Conservation (phyloP, 345 rosid species). For the Eucalyptus albens region DNA sequence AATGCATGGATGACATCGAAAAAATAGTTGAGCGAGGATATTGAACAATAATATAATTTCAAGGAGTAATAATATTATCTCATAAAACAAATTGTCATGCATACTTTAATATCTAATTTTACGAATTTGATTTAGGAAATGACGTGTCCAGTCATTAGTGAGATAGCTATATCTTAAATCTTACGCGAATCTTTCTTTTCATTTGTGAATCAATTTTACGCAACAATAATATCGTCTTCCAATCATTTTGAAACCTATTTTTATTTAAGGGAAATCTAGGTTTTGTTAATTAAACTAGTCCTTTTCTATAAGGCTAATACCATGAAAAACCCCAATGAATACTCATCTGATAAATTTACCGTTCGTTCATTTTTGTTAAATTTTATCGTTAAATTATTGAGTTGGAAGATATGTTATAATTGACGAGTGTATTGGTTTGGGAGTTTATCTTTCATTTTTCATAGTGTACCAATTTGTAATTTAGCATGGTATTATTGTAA, state of each 20-base stretch:
- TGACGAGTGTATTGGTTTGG: accelerated
- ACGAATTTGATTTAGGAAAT: background rate
- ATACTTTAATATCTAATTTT: background rate
- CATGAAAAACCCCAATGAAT: background rate
- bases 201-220: background rate
- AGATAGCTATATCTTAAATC: background rate
- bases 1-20: background rate
- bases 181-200: background rate
- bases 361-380: accelerated
- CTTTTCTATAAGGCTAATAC: background rate
- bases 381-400: too few relatives aligned
- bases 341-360: too few relatives aligned
- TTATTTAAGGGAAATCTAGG: background rate
- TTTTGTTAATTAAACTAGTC: background rate
- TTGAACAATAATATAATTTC: background rate
- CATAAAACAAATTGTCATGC: background rate
- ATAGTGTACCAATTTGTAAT: accelerated
- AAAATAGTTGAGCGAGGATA: background rate
- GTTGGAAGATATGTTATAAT: too few relatives aligned
- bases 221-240: background rate
- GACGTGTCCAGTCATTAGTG: background rate
- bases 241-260: background rate
- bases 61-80: background rate
- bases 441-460: too few relatives aligned
- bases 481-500: too few relatives aligned